Conservation (phyloP, 176 grass and related monocot genomes). For the Paspalum notatum region DNA sequence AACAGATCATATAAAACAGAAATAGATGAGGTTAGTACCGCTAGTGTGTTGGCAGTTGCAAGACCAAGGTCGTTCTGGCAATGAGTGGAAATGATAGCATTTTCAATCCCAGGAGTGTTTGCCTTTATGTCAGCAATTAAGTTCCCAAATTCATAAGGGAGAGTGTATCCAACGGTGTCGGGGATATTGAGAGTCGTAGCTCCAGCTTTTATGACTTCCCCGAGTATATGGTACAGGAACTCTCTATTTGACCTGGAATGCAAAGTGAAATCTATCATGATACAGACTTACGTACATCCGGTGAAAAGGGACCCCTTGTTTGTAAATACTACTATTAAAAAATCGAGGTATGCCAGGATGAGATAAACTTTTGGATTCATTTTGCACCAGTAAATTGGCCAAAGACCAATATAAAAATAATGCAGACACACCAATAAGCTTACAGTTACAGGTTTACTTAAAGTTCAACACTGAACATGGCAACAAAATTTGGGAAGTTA, state of each 20-base stretch:
- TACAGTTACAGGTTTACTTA: not conserved
- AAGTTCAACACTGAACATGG: not conserved
- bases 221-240: slow-evolving; percentile 91
- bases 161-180: slow-evolving; percentile 92
- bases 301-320: not conserved
- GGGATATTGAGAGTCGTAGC: slow-evolving; percentile 97
- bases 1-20: not conserved
- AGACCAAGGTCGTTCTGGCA: slow-evolving; percentile 99
- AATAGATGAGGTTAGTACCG: slow-evolving; percentile 54
- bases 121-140: slow-evolving; percentile 92
- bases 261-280: slow-evolving; percentile 26
- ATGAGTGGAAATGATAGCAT: slow-evolving; percentile 92
- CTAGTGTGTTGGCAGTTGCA: slow-evolving; percentile 89
- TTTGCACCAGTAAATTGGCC: not conserved
- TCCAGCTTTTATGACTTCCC: slow-evolving; percentile 94
- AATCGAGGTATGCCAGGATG: not conserved
- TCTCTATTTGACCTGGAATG: slow-evolving; percentile 74
- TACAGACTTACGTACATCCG: not conserved
- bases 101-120: slow-evolving; percentile 89
- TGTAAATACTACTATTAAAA: not conserved
- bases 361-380: slow-evolving; percentile 6
- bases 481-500: not conserved
- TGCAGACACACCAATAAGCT: not conserved
- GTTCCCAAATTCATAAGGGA: slow-evolving; percentile 78
- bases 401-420: not conserved